A percentile compares a stretch with the other conserved stretches of the same genome.
These are phyloP conservation scores for Ustilago cynodontis DNA, from an alignment of 1,284 basidiomycete genomes.

Conservation along the genomic window DNA sequence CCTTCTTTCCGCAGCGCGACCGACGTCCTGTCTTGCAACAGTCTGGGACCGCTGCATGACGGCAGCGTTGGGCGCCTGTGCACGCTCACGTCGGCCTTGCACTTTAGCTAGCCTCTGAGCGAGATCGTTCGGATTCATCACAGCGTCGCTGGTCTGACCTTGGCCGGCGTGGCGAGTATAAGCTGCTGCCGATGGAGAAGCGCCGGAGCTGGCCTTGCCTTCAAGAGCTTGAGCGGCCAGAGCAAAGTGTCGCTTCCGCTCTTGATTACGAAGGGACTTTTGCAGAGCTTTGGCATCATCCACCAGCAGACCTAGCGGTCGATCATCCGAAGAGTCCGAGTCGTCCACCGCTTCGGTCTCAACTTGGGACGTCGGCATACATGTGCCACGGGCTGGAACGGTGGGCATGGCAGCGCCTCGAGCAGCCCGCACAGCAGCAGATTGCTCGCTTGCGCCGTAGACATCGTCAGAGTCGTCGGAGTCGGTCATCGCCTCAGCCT, in stretches of 20 bases:
- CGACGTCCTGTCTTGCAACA: slow-evolving; percentile 28
- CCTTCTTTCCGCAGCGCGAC: slow-evolving; percentile 11
- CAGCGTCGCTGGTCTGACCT: slow-evolving; percentile 13
- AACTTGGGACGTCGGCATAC: slow-evolving; percentile 12
- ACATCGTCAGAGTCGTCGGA: slow-evolving; percentile 55
- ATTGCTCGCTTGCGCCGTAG: slow-evolving; percentile 30
- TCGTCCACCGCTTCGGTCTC: slow-evolving; percentile 20
- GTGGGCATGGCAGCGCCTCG: slow-evolving; percentile 14
- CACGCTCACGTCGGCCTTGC: slow-evolving; percentile 34
- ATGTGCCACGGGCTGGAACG: slow-evolving; percentile 19
- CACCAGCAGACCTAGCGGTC: slow-evolving; percentile 48
- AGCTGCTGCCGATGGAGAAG: slow-evolving; percentile 9
- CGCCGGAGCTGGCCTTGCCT: slow-evolving; percentile 27
- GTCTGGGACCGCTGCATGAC: slow-evolving; percentile 44
- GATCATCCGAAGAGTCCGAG: slow-evolving; percentile 53
- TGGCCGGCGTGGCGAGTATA: slow-evolving; percentile 16
- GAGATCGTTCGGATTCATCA: slow-evolving; percentile 40
- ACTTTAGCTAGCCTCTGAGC: slow-evolving; percentile 35
- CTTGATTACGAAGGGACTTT: slow-evolving; percentile 42
- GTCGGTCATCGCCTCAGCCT: slow-evolving; percentile 36
- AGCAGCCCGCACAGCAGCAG: slow-evolving; percentile 12
- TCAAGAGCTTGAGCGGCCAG: slow-evolving; percentile 37
- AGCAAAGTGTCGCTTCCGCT: slow-evolving; percentile 49
- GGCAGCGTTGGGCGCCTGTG: slow-evolving; percentile 24
- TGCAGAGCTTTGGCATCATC: slow-evolving; percentile 49